Base-by-base conservation (phyloP, 2,329 filamentous ascomycete genomes). In the Exserohilum turcica region DNA sequence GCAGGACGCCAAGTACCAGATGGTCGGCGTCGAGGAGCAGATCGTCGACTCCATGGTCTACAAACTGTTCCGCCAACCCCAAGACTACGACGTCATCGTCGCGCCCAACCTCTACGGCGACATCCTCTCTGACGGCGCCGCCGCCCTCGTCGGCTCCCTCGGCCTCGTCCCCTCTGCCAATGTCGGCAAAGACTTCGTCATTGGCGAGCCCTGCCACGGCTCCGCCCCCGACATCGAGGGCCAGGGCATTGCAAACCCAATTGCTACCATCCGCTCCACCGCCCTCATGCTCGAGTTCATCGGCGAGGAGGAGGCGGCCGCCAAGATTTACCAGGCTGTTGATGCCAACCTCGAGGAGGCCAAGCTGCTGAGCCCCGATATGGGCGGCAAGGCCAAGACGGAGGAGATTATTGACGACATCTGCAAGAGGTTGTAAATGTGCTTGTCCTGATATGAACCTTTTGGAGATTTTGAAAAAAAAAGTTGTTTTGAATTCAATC, bases 1-100 rank as follows among this genome's bases (percentile, higher is more conserved):
- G 7, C 82, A 86, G 24, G 81, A 82, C 45, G 64, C 83, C 10
- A 82, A 80, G 62, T 97, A 90, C 79, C 76, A 78, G 56, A 49
- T 58, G 12, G 80, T 96, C 48, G 78, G 79, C 36, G 82, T 97
- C 48, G 94, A 97, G 78, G 94, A 97, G 82, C 94, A 99, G 80
- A 99, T 99, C 66, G 93, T 99, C 59, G 94, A 99, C 79, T 93
- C 89, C 57, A 99, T 99, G 94, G 92, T 97, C 53, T 97, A 97
- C 86, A 97, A 97, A 82, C 89, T 99, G 52, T 97, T 97, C 86
- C 91, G 93, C 58, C 91, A 97, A 78, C 94, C 94, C 37, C 84
- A 88, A 70, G 89, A 88, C 71, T 99, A 97, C 85, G 94, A 99
- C 75, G 93, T 97, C 63, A 96, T 99, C 66, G 94, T 99, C 40